phyloP scores from a whole-genome alignment of 2,329 filamentous ascomycete species.

The Elsinoe arachidis region DNA sequence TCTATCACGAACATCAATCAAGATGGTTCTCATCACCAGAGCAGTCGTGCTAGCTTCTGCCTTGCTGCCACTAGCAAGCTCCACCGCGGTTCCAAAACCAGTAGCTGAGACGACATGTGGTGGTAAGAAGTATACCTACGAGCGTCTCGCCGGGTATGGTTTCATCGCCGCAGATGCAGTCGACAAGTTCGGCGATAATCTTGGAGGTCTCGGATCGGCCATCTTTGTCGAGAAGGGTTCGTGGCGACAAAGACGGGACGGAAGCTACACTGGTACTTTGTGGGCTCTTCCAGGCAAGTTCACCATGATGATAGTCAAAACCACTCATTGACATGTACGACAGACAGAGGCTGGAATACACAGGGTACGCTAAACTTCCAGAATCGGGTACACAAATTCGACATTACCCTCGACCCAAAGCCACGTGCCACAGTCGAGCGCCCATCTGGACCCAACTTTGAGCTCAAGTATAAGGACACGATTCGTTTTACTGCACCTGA shows the following conservation, averaged over 20 bases:
- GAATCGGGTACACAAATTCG: slow-evolving; percentile 59
- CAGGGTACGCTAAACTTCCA: slow-evolving; percentile 62
- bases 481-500: slow-evolving; percentile 56
- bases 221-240: slow-evolving; percentile 52
- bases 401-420: slow-evolving; percentile 49
- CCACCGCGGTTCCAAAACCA: neutral
- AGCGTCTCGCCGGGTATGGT: slow-evolving; percentile 59
- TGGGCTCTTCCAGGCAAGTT: slow-evolving; percentile 47
- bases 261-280: slow-evolving; percentile 52
- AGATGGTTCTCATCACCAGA: neutral
- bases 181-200: slow-evolving; percentile 61
- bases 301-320: slow-evolving; percentile 5
- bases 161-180: slow-evolving; percentile 47
- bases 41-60: neutral
- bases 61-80: neutral
- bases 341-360: slow-evolving; percentile 64
- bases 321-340: neutral
- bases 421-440: slow-evolving; percentile 42
- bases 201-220: slow-evolving; percentile 58
- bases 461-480: slow-evolving; percentile 55
- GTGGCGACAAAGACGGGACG: slow-evolving; percentile 47
- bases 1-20: neutral
- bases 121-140: slow-evolving; percentile 55
- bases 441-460: slow-evolving; percentile 52
- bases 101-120: slow-evolving; percentile 49